Conservation (phyloP, 352 stramenopile genomes). For the Phytopythium aichiense region DNA sequence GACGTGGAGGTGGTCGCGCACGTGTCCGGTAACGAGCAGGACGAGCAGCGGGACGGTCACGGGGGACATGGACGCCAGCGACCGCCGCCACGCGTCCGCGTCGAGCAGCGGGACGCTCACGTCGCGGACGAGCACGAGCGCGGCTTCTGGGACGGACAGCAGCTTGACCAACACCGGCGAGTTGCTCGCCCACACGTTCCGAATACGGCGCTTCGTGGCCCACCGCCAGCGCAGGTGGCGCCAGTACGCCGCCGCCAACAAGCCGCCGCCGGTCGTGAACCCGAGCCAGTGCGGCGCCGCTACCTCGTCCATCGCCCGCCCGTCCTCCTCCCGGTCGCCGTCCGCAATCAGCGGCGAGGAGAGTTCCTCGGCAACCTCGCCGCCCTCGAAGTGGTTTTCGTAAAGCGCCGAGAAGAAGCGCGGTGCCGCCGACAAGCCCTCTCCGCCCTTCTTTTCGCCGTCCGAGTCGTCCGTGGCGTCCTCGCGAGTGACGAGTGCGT, state of each 20-base stretch:
- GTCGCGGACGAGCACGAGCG: slow-evolving; percentile 53
- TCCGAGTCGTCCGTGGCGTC: slow-evolving; percentile 3
- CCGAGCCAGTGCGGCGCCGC: slow-evolving; percentile 6
- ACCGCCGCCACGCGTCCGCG: slow-evolving; percentile 68
- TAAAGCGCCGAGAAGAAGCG: slow-evolving; percentile 46
- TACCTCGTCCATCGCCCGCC: slow-evolving; percentile 1
- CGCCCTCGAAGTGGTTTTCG: slow-evolving; percentile 60
- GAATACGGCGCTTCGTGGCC: slow-evolving; percentile 47
- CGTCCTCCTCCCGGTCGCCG: slow-evolving; percentile 23
- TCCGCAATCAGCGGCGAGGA: slow-evolving; percentile 60
- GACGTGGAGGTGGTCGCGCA: slow-evolving; percentile 18
- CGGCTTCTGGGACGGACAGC: slow-evolving; percentile 42
- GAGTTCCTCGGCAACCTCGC: slow-evolving; percentile 31
- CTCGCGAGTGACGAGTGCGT: slow-evolving; percentile 41
- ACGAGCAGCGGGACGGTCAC: slow-evolving; percentile 86
- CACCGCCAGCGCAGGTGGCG: slow-evolving; percentile 71
- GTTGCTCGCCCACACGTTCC: slow-evolving; percentile 36
- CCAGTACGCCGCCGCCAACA: slow-evolving; percentile 55
- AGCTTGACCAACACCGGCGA: slow-evolving; percentile 42
- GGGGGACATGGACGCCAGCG: slow-evolving; percentile 79
- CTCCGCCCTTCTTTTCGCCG: not conserved
- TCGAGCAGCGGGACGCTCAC: slow-evolving; percentile 71
- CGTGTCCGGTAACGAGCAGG: slow-evolving; percentile 47
- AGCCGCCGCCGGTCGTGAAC: slow-evolving; percentile 37
- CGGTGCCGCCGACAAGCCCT: slow-evolving; percentile 12